These are phyloP conservation scores for Claviceps capensis DNA, from an alignment of 2,329 filamentous ascomycete species.

Conservation along the genomic window DNA sequence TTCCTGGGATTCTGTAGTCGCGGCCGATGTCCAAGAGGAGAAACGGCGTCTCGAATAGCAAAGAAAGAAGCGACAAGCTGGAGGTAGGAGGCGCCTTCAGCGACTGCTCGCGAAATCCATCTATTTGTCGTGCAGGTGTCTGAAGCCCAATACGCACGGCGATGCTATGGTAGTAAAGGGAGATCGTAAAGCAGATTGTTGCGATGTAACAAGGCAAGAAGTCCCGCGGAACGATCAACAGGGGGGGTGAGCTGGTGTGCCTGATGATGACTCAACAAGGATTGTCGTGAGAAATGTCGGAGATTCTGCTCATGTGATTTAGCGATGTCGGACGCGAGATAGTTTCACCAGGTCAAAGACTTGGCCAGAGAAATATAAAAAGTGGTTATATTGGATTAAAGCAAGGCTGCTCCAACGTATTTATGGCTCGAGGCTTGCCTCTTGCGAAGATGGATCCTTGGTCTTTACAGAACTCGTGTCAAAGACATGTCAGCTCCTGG, in stretches of 20 bases:
- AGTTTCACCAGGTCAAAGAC: background rate
- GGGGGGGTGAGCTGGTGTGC: background rate
- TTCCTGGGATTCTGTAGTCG: background rate
- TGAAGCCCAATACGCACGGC: background rate
- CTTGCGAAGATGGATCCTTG: background rate
- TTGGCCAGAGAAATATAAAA: background rate
- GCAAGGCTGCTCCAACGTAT: background rate
- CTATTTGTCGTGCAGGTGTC: background rate
- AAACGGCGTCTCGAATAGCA: too few relatives aligned
- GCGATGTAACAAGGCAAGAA: background rate
- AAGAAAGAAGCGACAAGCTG: background rate
- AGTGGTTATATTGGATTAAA: background rate
- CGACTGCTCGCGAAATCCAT: background rate
- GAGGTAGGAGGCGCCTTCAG: background rate
- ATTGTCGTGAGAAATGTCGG: background rate
- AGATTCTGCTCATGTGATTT: background rate
- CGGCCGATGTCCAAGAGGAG: background rate
- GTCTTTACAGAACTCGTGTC: background rate
- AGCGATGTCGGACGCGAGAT: background rate
- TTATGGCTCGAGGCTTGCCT: constrained; percentile 2
- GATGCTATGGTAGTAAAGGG: background rate
- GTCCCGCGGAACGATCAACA: background rate
- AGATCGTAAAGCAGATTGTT: background rate
- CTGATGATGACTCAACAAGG: background rate
- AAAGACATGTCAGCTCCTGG: constrained; percentile 2